Evolutionary conservation across 2,329 filamentous ascomycete species (phyloP).

Genomic region (Ambrosiella cleistominuta): DNA sequence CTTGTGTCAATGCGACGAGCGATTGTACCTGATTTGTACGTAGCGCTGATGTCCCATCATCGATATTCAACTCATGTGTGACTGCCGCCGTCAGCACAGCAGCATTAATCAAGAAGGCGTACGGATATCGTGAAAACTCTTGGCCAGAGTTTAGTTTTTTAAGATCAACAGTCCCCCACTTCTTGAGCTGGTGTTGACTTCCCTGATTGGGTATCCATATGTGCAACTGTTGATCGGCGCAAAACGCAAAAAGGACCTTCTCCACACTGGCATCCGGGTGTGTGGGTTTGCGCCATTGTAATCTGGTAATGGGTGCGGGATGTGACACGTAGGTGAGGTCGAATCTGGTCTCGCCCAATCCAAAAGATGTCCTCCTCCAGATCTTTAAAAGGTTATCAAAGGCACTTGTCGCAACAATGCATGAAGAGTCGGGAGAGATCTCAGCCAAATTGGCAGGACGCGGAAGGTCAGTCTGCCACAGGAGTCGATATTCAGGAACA

Average conservation of each 20-base stretch:
- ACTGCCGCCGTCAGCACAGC: slow-evolving; percentile 62
- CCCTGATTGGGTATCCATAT: slow-evolving; percentile 69
- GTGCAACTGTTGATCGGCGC: slow-evolving; percentile 60
- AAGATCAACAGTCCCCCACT: slow-evolving; percentile 71
- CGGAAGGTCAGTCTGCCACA: slow-evolving; percentile 62
- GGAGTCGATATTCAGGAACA: slow-evolving; percentile 30
- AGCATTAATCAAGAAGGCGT: slow-evolving; percentile 68
- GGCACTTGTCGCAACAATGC: slow-evolving; percentile 65
- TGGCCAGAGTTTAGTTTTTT: slow-evolving; percentile 29
- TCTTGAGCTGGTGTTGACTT: slow-evolving; percentile 47
- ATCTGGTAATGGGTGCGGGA: slow-evolving; percentile 56
- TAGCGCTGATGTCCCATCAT: not conserved
- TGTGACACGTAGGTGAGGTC: slow-evolving; percentile 86
- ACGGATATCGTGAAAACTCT: slow-evolving; percentile 26
- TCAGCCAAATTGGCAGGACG: slow-evolving; percentile 55
- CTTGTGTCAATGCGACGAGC: slow-evolving; percentile 69
- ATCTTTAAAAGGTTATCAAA: slow-evolving; percentile 79
- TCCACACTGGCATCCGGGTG: slow-evolving; percentile 63
- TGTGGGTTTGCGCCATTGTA: slow-evolving; percentile 71
- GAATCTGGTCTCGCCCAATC: slow-evolving; percentile 66
- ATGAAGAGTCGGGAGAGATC: slow-evolving; percentile 72
- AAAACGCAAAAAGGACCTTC: slow-evolving; percentile 81
- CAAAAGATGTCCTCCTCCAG: slow-evolving; percentile 77
- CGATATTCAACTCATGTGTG: slow-evolving; percentile 51
- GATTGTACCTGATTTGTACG: slow-evolving; percentile 26